Evolutionary conservation across 2,329 filamentous ascomycete genomes (phyloP).

Genomic region (Nakataea oryzae): DNA sequence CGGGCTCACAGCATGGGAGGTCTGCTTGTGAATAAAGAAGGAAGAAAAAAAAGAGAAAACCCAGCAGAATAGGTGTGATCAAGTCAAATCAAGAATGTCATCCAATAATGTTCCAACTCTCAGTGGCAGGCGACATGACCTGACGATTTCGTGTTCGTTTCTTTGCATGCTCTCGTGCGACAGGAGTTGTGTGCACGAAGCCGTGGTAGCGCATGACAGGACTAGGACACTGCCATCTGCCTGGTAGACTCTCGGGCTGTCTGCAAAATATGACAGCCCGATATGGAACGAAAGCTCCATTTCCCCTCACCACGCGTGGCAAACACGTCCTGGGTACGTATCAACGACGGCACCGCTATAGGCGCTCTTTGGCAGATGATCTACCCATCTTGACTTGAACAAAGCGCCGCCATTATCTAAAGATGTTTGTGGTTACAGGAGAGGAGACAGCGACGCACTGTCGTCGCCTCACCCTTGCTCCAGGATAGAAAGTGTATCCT

Average conservation of each 20-base stretch:
- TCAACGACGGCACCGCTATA: neutral
- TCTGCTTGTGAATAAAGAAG: no score
- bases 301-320: neutral
- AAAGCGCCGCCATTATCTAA: neutral
- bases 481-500: neutral
- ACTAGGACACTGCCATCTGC: neutral
- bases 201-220: neutral
- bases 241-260: neutral
- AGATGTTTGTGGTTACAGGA: neutral
- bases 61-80: neutral
- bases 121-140: neutral
- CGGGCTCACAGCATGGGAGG: no score
- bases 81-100: neutral
- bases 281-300: neutral
- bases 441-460: neutral
- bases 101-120: neutral
- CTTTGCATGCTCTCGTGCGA: neutral
- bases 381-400: neutral
- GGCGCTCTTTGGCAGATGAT: neutral
- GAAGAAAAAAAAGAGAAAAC: neutral
- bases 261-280: neutral
- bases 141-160: neutral
- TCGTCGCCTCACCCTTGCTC: neutral
- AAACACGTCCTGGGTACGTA: neutral
- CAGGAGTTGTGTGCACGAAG: neutral